Evolutionary conservation across 2,329 filamentous ascomycete species (phyloP).

Genomic region (Cercospora nicotianae): DNA sequence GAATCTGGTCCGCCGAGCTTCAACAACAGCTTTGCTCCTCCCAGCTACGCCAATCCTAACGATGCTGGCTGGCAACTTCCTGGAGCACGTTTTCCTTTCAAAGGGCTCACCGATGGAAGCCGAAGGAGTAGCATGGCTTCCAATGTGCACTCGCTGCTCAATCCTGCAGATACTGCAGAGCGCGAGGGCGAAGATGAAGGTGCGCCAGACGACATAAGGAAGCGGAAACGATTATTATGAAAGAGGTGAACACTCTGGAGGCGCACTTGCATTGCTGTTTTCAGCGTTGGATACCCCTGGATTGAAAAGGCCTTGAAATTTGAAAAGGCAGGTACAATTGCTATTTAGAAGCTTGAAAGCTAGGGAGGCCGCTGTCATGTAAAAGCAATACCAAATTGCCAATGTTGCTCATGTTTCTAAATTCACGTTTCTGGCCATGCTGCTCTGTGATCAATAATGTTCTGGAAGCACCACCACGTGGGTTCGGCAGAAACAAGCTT

Average conservation of each 20-base stretch:
- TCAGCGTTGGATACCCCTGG: slow-evolving; percentile 15
- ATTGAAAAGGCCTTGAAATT: not conserved
- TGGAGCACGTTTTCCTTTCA: slow-evolving; percentile 51
- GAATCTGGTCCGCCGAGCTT: slow-evolving; percentile 46
- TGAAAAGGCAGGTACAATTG: not conserved
- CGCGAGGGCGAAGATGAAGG: slow-evolving; percentile 63
- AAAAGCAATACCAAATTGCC: slow-evolving; percentile 4
- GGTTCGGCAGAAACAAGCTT: slow-evolving; percentile 5
- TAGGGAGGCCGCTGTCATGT: slow-evolving; percentile 7
- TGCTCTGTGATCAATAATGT: not conserved
- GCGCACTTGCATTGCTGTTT: slow-evolving; percentile 7
- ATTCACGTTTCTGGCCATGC: not conserved
- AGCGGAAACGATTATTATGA: slow-evolving; percentile 59
- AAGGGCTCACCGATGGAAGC: slow-evolving; percentile 59
- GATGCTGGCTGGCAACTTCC: slow-evolving; percentile 60
- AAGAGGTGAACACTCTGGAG: not conserved
- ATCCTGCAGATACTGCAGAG: slow-evolving; percentile 68
- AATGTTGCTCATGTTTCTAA: not conserved
- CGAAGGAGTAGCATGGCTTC: slow-evolving; percentile 70
- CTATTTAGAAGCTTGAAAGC: not conserved
- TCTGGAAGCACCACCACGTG: not conserved
- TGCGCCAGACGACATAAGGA: slow-evolving; percentile 57
- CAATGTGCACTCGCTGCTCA: slow-evolving; percentile 66
- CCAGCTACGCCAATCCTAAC: slow-evolving; percentile 51
- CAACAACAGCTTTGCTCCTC: slow-evolving; percentile 52